Base-by-base conservation (phyloP, 371 early-diverging fungal species). In the Apophysomyces ossiformis region DNA sequence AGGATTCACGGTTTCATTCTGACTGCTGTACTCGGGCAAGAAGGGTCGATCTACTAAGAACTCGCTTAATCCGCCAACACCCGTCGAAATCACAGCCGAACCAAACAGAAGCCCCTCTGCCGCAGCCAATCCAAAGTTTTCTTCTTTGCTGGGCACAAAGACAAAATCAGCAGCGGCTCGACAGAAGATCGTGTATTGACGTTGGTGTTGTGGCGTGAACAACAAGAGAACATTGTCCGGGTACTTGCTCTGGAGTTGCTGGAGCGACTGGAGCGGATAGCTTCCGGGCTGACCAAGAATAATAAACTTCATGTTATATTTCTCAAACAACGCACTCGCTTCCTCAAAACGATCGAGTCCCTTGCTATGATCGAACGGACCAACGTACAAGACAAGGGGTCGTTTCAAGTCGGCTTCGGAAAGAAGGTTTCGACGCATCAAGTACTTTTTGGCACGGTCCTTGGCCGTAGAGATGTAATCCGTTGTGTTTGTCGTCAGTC, bases 101-200 rank as follows among this genome's bases (percentile, higher is more conserved):
- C 89, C 89, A 73, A 87, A 89, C 21, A 88, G 60, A 50, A 89
- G 69, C 4, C 87, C 89, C 59, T 88, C 87, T 0, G 80, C 86
- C 11, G 87, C 83, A 6, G 83, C 79, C 2, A 84, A 64, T 0
- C 86, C 87, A 67, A 82, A 79, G 47, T 79, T 82, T 58, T 82
- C 82, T 0, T 83, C 79, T 39, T 79, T 57, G 11, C 83, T 82
- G 1, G 89, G 88, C 4, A 85, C 83, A 64, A 87, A 74, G 0
- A 81, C 68, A 63, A 87, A 83, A 72, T 89, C 89, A n/a, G 89
- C 87, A 7, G 89, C 88, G 3, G 84, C 81, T 41, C 88, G 80
- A 67, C 73, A 83, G 58, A 82, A 83, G 5, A 84, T 65, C 15
- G 79, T 79, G 74, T 84, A 83, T 37, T 82, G 75, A 32, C 83